Percentiles rank a stretch among this genome's conserved stretches.
Evolutionary conservation across 176 grass and related monocot species (phyloP).

Genomic region (Rhynchospora breviuscula): DNA sequence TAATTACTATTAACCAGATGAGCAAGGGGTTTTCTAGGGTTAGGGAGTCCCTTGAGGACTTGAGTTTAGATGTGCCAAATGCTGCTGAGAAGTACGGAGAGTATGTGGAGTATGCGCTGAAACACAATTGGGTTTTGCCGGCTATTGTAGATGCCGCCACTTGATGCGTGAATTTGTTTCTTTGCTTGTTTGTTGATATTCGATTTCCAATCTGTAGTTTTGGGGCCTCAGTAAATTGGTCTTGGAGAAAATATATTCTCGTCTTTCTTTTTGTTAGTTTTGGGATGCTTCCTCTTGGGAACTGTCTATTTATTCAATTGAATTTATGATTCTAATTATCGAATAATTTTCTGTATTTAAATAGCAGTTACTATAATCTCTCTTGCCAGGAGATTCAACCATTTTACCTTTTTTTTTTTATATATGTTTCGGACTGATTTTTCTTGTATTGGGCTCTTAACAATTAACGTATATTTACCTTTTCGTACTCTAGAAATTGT

Average conservation of each 20-base stretch:
- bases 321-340: not conserved
- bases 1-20: constrained; percentile 90
- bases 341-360: not conserved
- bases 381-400: not conserved
- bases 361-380: not conserved
- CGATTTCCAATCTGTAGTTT: constrained; percentile 6
- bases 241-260: not conserved
- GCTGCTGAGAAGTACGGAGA: constrained; percentile 53
- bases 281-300: not conserved
- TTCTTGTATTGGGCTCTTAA: not conserved
- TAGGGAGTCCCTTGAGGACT: constrained; percentile 64
- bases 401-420: not conserved
- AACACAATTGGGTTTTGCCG: constrained; percentile 49
- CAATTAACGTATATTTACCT: not conserved
- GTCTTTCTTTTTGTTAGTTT: constrained; percentile 4
- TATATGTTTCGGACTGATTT: not conserved
- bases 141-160: constrained; percentile 23
- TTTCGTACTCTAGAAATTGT: not conserved
- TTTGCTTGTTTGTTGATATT: constrained; percentile 25
- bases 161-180: constrained; percentile 10
- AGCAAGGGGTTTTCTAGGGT: constrained; percentile 59
- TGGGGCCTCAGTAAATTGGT: not conserved
- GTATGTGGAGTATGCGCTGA: constrained; percentile 42
- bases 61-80: constrained; percentile 67
- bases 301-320: not conserved